Evolutionary conservation across 768 basidiomycete species (phyloP), one percentile per base, ranked within the genome.

Genomic region (Leccinum disarticulatum): DNA sequence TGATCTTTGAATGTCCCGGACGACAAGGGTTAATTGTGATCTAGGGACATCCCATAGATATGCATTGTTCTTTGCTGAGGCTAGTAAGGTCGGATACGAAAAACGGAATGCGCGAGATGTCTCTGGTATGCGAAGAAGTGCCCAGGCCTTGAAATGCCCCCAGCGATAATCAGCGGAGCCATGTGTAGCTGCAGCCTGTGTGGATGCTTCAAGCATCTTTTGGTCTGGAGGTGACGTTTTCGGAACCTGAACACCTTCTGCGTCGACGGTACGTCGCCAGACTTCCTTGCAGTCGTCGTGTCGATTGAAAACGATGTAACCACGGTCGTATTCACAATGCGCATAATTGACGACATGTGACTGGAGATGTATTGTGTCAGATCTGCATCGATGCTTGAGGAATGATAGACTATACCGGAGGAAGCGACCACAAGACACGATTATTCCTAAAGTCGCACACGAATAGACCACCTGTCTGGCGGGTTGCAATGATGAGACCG

Each of bases 221-320:
- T 67, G 61, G 28, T 77, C 75, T 10, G 80, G 79, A 46, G 60
- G 72, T 6, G 73, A 77, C 6, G 61, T 61, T 14, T 65, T 65
- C 13, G 68, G 65, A 14, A 59, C 53, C 6, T 60, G 59, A 46
- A 65, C 62, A 8, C 56, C 59, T 13, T 72, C 64, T 28, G 79
- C 73, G 38, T 77, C 74, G 4, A 74, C 64, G 6, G 77, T 66
- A 28, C 66, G 79, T 30, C 87, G 77, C 91, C 91, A 93, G 14
- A 91, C 83, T 68, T 93, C 91, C 62, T 87, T 87, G 61, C 74
- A 66, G 9, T 80, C 78, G 30, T 77, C 80, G 22, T 69, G 49
- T 31, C 87, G 81, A 65, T 91, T 87, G 68, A 91, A 89, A 51
- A 92, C 74, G 51, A 91, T 74, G 66, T 82, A 91, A 9, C 91